Conservation (phyloP, 2,329 filamentous ascomycete genomes). For the Pseudogymnoascus sp. region DNA sequence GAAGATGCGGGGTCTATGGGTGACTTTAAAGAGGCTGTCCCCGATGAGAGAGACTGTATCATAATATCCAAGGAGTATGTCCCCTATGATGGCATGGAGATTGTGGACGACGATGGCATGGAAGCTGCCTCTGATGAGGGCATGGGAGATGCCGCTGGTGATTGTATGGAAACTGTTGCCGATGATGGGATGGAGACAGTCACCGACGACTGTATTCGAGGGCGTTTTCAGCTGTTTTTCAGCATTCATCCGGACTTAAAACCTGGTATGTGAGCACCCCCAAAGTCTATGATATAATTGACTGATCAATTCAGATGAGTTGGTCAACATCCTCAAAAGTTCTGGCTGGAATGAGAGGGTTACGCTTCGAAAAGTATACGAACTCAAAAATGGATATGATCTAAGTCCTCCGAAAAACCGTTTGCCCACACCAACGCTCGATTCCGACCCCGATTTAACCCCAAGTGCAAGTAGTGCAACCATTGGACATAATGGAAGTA, state of each 20-base stretch:
- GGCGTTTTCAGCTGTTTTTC: not conserved
- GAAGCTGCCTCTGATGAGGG: not conserved
- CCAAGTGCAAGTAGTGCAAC: not conserved
- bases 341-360: conserved; percentile 1
- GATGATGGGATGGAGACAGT: not conserved
- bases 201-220: not conserved
- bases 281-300: not conserved
- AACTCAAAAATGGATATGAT: not conserved
- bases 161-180: not conserved
- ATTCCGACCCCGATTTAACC: not conserved
- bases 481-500: not conserved
- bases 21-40: not conserved
- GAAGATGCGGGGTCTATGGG: not conserved
- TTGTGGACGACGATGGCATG: not conserved
- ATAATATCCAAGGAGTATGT: not conserved
- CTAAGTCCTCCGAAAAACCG: not conserved
- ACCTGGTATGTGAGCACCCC: not conserved
- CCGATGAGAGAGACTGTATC: not conserved
- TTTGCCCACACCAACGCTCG: not conserved
- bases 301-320: not conserved
- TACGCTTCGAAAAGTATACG: not conserved
- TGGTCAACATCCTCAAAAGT: not conserved
- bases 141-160: not conserved
- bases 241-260: not conserved
- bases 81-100: not conserved